Evolutionary conservation across 768 basidiomycete species (phyloP).

Genomic region (Leccinum arenicola): DNA sequence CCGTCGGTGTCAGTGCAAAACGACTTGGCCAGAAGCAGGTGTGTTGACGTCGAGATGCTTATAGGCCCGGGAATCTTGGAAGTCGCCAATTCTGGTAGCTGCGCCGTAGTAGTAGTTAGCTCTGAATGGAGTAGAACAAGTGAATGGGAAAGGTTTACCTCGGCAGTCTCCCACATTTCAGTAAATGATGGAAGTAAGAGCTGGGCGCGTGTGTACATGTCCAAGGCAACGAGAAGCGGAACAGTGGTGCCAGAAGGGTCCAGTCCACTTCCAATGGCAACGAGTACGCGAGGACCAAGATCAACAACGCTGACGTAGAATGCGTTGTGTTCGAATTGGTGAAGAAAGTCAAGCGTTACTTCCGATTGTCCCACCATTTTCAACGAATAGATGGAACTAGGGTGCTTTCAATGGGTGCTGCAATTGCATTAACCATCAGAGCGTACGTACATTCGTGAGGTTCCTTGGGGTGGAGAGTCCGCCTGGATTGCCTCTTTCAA

Average conservation of each 20-base stretch:
- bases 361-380: neutral
- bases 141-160: neutral
- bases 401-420: neutral
- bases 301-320: neutral
- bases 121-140: neutral
- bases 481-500: neutral
- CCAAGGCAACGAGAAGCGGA: constrained; percentile 9
- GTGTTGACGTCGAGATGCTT: constrained; percentile 20
- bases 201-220: constrained; percentile 11
- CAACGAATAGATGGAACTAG: constrained; percentile 12
- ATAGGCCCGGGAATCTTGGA: neutral
- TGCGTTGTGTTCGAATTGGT: constrained; percentile 5
- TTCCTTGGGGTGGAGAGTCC: neutral
- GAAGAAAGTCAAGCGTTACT: constrained; percentile 9
- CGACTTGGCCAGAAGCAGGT: constrained; percentile 13
- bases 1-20: neutral
- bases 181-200: constrained; percentile 1
- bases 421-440: neutral
- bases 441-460: constrained; percentile 5
- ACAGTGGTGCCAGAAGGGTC: too few relatives aligned
- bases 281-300: constrained; percentile 19
- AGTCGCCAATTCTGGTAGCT: neutral
- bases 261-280: neutral
- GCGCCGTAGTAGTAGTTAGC: neutral
- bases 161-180: neutral